Conservation (phyloP, 2,329 filamentous ascomycete genomes). For the Calonectria pteridis region DNA sequence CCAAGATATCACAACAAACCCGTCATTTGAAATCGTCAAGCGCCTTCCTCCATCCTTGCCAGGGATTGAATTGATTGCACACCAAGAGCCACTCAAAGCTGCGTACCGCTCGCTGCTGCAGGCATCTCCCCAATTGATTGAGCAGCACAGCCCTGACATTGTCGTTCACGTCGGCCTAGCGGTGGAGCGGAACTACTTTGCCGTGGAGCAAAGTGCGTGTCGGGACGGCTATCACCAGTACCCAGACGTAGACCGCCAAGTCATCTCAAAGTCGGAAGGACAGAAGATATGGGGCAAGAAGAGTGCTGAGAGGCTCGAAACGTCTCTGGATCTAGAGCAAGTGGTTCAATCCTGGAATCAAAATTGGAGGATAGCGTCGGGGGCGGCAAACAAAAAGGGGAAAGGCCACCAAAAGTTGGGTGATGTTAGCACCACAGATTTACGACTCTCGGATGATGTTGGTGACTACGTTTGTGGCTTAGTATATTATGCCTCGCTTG, state of each 20-base stretch:
- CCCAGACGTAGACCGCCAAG: slow-evolving; percentile 8
- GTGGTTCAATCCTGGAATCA: slow-evolving; percentile 1
- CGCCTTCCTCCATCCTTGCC: neutral
- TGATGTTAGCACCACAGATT: neutral
- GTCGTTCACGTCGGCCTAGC: slow-evolving; percentile 12
- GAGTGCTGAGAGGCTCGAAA: slow-evolving; percentile 8
- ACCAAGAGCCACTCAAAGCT: neutral
- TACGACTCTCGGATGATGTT: slow-evolving; percentile 12
- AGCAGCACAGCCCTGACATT: neutral
- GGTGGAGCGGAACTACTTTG: slow-evolving; percentile 8
- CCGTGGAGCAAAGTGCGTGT: neutral
- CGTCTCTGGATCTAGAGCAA: slow-evolving; percentile 4
- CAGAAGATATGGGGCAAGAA: slow-evolving; percentile 18
- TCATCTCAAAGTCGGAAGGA: slow-evolving; percentile 13
- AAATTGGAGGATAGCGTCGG: neutral
- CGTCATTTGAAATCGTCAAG: slow-evolving; percentile 1
- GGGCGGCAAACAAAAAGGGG: neutral
- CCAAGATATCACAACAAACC: slow-evolving; percentile 1
- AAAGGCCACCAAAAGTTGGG: neutral
- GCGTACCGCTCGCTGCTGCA: neutral
- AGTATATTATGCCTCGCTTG: slow-evolving; percentile 6
- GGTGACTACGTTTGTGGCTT: slow-evolving; percentile 14
- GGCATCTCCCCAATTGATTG: neutral
- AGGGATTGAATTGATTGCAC: neutral
- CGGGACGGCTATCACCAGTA: slow-evolving; percentile 19